phyloP scores from a whole-genome alignment of 2,329 filamentous ascomycete genomes.

The Nothomitra cinnamomea region DNA sequence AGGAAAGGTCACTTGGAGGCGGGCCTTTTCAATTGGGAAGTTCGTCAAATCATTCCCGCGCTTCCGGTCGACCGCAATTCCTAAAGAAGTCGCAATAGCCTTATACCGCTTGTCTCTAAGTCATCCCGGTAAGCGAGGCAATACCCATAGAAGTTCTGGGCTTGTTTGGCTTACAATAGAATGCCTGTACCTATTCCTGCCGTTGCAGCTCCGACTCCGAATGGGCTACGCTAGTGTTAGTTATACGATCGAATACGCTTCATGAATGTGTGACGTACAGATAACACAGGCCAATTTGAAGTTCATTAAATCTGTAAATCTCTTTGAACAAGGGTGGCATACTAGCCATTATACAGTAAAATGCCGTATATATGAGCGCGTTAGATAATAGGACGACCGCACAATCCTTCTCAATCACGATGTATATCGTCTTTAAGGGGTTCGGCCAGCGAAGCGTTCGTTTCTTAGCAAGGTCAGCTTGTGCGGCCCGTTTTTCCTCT shows the following conservation, averaged over 20 bases:
- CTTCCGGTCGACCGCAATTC: slow-evolving; percentile 20
- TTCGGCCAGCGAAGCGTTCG: slow-evolving; percentile 20
- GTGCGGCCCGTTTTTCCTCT: not conserved
- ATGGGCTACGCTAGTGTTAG: slow-evolving; percentile 13
- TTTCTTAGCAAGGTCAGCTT: slow-evolving; percentile 6
- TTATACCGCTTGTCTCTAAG: not conserved
- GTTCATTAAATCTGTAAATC: slow-evolving; percentile 24
- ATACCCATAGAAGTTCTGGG: slow-evolving; percentile 20
- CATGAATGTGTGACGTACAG: slow-evolving; percentile 13
- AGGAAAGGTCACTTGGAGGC: slow-evolving; percentile 25
- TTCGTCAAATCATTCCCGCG: slow-evolving; percentile 21
- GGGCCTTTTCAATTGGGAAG: slow-evolving; percentile 27
- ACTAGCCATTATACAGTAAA: slow-evolving; percentile 18
- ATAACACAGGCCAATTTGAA: slow-evolving; percentile 26
- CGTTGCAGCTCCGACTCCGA: slow-evolving; percentile 23
- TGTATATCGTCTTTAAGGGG: slow-evolving; percentile 14
- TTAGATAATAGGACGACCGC: slow-evolving; percentile 23
- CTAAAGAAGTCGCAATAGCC: slow-evolving; percentile 12
- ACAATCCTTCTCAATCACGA: slow-evolving; percentile 19
- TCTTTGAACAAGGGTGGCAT: slow-evolving; percentile 21
- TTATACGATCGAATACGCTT: not conserved
- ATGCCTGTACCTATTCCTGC: slow-evolving; percentile 24
- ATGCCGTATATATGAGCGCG: slow-evolving; percentile 24
- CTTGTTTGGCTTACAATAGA: slow-evolving; percentile 9
- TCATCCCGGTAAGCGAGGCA: slow-evolving; percentile 17